phyloP scores from a whole-genome alignment of 2,329 filamentous ascomycete genomes.

The Emmonsiellopsis sp. region DNA sequence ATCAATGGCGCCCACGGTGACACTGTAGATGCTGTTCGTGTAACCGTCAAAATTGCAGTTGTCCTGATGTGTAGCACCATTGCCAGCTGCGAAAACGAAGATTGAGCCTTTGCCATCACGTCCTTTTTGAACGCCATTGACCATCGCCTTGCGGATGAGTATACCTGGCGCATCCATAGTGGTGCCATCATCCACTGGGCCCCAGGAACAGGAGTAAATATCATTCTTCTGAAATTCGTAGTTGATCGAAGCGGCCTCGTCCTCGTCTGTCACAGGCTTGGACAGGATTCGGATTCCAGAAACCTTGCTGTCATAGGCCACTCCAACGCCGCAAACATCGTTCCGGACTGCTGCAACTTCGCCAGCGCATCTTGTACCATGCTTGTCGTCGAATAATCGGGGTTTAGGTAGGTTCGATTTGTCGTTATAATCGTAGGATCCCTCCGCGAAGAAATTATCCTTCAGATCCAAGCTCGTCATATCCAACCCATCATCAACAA shows the following conservation, averaged over 20 bases:
- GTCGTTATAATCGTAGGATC: conserved; percentile 96
- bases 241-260: conserved; percentile 87
- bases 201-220: conserved; percentile 99
- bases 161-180: conserved; percentile 92
- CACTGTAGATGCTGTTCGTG: conserved; percentile 98
- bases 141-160: conserved; percentile 79
- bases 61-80: conserved; percentile 76
- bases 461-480: conserved; percentile 91
- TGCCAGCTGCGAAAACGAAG: conserved; percentile 94
- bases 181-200: conserved; percentile 81
- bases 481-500: conserved; percentile 92
- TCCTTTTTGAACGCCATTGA: conserved; percentile 84
- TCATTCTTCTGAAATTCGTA: conserved; percentile 86
- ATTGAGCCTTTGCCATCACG: conserved; percentile 76
- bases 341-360: conserved; percentile 91
- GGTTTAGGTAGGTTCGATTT: conserved; percentile 68
- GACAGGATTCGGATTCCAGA: conserved; percentile 88
- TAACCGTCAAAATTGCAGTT: conserved; percentile 99
- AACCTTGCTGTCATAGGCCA: conserved; percentile 85
- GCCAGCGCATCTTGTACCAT: conserved; percentile 89
- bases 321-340: conserved; percentile 87
- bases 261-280: conserved; percentile 79
- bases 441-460: conserved; percentile 84
- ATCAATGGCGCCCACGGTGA: conserved; percentile 90
- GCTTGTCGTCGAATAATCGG: conserved; percentile 71